Percentiles rank a stretch among this genome's conserved stretches.
Conservation (phyloP, 1,284 basidiomycete genomes). For the Cryptococcus sp. region DNA sequence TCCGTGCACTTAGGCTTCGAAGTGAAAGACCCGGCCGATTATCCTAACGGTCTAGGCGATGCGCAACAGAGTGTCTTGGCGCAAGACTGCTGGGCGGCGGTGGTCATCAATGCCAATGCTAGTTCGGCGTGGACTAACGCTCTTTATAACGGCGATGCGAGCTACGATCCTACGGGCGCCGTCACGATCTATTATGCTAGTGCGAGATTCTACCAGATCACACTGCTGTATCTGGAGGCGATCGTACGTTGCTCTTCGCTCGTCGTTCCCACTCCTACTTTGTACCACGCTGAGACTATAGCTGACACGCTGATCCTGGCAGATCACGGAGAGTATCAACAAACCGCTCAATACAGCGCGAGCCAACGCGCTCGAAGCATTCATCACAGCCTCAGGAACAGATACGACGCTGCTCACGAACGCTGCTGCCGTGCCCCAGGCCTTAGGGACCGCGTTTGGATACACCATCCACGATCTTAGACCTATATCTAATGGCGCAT, state of each 20-base stretch:
- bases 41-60: slow-evolving; percentile 34
- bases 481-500: slow-evolving; percentile 29
- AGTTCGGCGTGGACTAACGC: slow-evolving; percentile 33
- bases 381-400: slow-evolving; percentile 16
- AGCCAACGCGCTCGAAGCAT: slow-evolving; percentile 16
- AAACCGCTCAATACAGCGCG: slow-evolving; percentile 24
- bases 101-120: slow-evolving; percentile 45
- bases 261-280: neutral
- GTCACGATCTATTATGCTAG: slow-evolving; percentile 39
- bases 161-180: slow-evolving; percentile 43
- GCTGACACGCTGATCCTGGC: neutral
- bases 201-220: slow-evolving; percentile 47
- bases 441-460: slow-evolving; percentile 38
- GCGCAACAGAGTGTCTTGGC: slow-evolving; percentile 32
- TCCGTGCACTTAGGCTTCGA: slow-evolving; percentile 35
- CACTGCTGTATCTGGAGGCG: slow-evolving; percentile 36
- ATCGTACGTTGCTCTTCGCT: slow-evolving; percentile 24
- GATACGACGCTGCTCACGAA: slow-evolving; percentile 16
- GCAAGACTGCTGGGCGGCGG: slow-evolving; percentile 39
- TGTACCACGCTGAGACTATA: neutral
- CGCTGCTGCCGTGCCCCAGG: slow-evolving; percentile 37
- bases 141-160: slow-evolving; percentile 34
- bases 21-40: slow-evolving; percentile 28
- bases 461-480: slow-evolving; percentile 40
- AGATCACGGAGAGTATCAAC: slow-evolving; percentile 14